These are phyloP conservation scores for Hypoxylon perforatum DNA, from an alignment of 495 filamentous ascomycete genomes.

Conservation along the genomic window DNA sequence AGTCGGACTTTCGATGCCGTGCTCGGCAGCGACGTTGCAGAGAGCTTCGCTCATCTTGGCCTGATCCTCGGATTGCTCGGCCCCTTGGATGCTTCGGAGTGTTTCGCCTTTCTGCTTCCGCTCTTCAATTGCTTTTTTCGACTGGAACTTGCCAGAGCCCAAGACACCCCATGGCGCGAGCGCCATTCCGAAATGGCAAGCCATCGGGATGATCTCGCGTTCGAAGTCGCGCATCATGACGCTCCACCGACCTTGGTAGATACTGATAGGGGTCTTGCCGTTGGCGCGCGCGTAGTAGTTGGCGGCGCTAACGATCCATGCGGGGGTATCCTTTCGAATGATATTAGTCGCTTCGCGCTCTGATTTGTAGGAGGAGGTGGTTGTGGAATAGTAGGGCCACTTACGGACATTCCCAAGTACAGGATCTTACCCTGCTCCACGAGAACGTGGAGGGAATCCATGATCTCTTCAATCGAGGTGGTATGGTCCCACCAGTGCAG, in stretches of 20 bases:
- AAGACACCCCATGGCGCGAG: slow-evolving; percentile 68
- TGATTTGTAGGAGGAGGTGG: too few relatives aligned
- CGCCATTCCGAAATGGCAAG: slow-evolving; percentile 68
- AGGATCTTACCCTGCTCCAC: slow-evolving; percentile 71
- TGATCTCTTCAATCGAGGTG: slow-evolving; percentile 70
- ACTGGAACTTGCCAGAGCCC: slow-evolving; percentile 65
- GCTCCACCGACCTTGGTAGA: slow-evolving; percentile 78
- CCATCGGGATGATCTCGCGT: slow-evolving; percentile 70
- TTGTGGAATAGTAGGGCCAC: too few relatives aligned
- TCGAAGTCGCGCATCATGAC: slow-evolving; percentile 66
- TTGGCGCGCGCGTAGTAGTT: slow-evolving; percentile 70
- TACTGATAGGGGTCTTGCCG: slow-evolving; percentile 69
- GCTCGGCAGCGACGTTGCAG: slow-evolving; percentile 59
- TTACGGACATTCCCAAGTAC: slow-evolving; percentile 72
- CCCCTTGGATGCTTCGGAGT: slow-evolving; percentile 43
- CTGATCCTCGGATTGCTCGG: slow-evolving; percentile 54
- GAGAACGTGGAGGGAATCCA: slow-evolving; percentile 69
- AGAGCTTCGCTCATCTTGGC: slow-evolving; percentile 58
- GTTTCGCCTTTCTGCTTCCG: slow-evolving; percentile 50
- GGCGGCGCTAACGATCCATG: slow-evolving; percentile 70
- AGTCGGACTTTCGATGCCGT: slow-evolving; percentile 54
- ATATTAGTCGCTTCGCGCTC: too few relatives aligned
- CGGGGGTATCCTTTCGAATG: too few relatives aligned
- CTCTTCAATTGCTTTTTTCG: slow-evolving; percentile 52
- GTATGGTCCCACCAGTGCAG: slow-evolving; percentile 72